Base-by-base conservation (phyloP, 805 yeast species). In the Yarrowia yakushimensis region DNA sequence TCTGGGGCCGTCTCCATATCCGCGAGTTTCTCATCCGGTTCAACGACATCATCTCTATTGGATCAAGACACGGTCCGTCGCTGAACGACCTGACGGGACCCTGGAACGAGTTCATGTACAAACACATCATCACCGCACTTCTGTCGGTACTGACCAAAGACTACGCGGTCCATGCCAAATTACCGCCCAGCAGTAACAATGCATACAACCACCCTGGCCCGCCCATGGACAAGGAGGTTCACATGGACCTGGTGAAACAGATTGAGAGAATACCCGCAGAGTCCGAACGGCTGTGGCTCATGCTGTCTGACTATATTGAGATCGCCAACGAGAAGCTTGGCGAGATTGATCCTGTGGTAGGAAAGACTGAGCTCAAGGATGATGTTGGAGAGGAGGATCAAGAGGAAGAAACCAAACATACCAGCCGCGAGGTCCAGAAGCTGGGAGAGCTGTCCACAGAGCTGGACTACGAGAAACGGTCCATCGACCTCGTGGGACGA, bases 21-120 rank as follows among this genome's bases (percentile, higher is more conserved):
- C 71, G 79, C 18, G 79, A 76, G 63, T 76, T 71, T 52, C 64
- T 76, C 27, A 63, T 74, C 23, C 68, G 78, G 7, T 76, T 76
- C 65, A 78, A 76, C 65, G 70, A 70, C 62, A 70, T 74, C 33
- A 71, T 76, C 54, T 66, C 73, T 10, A 63, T 76, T 34, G 74
- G 77, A 3, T 59, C 72, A 20, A 66, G 77, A 62, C 72, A 73
- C 36, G 65, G 71, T 1, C 63, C 72, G 12, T 63, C 69, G 4
- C 64, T 76, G 41, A 73, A 74, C 64, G 78, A 76, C 57, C 74
- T 75, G 17, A 65, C 72, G 6, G 65, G 65, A 31, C 68, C 67
- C n/a, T 76, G 78, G 78, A 67, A 69, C 57, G 74, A 71, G 50
- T 69, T 70, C 60, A 66, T 74, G 43, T 71, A 68, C 67, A 75